Evolutionary conservation across 352 stramenopile species (phyloP), one percentile per base, ranked within the genome.

Genomic region (Bremia lactucae): DNA sequence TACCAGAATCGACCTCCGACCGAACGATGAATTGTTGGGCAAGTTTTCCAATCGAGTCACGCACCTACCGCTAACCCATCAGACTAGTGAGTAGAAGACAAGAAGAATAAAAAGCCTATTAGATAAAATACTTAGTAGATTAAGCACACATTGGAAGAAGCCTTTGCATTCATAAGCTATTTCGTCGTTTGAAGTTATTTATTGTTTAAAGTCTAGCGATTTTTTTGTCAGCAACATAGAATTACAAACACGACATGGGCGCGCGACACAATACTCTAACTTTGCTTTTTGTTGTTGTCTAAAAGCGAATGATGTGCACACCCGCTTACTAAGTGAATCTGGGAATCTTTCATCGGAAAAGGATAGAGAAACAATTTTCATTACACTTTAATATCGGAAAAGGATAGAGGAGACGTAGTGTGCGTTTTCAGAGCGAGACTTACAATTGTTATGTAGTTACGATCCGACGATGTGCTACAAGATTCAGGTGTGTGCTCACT

Each of bases 71-170:
- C 64, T 86, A 19, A 86, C 72, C 2, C 68, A 87, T 36, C 76
- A 75, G 23, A 85, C 76, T 8, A 85, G 70, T 49, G 73, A 88
- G 48, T 88, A 64, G n/a, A n/a, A n/a, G n/a, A n/a, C n/a, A 74
- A 22, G 15, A 38, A 46, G 25, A n/a, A 36, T 28, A 11, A 49
- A 16, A 37, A 40, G 38, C 8, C 14, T 20, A 61, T 36, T 54
- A 25, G 7, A 46, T n/a, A n/a, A n/a, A n/a, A n/a, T n/a, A n/a
- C n/a, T n/a, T n/a, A n/a, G n/a, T n/a, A n/a, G n/a, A n/a, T 33
- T 33, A 16, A 33, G 10, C 6, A 33, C 28, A 33, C 7, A 13
- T 13, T 33, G 4, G 28, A 28, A 6, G 24, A 28, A 10, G 6
- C 10, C 6, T 28, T 10, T 6, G 24, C 10, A 6, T 28, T 28